Base-by-base conservation (phyloP, 2,329 filamentous ascomycete genomes). In the Westerdykella aurantiaca region DNA sequence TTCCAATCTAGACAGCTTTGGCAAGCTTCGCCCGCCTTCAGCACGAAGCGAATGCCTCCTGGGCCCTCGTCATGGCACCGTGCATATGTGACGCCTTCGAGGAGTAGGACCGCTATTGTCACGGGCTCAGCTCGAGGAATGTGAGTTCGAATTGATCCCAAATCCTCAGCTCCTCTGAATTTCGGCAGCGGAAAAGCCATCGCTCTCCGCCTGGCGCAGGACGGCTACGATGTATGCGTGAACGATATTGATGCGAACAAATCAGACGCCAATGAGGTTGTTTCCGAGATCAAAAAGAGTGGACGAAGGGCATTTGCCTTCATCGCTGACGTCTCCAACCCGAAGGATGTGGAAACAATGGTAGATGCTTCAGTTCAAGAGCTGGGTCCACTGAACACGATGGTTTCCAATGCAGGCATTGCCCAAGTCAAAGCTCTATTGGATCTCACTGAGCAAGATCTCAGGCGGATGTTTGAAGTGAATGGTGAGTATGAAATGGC, bases 161-260 rank as follows among this genome's bases (percentile, higher is more conserved):
- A 12, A 18, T 7, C 6, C 12, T 31, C 13, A 10, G 14, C 17
- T 39, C 5, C 14, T 37, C 46, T 56, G 34, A 56, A 33, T 14
- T 14, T 17, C 6, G 7, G 31, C 43, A 81, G 80, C 50, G 81
- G 81, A 38, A 79, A 77, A 53, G 74, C 79, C 16, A 81, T 83
- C 42, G 82, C 81, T 14, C 66, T 82, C 6, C 78, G 82, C 2
- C 72, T 86, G 13, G 81, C 81, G 5, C 66, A 71, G 17, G 82
- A 85, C 48, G 82, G 82, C 42, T 86, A 85, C 65, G 72, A 80
- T 51, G 70, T 86, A 39, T 82, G 79, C 55, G 69, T 86, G 50
- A 85, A 83, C 57, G 82, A 85, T 51, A 67, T 85, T 13, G 50
- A 69, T 22, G 69, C 74, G 12, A 79, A 82, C 49, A 63, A 73